These are phyloP conservation scores for Hypoxylon sp. DNA, from an alignment of 2,329 filamentous ascomycete genomes.

Conservation along the genomic window DNA sequence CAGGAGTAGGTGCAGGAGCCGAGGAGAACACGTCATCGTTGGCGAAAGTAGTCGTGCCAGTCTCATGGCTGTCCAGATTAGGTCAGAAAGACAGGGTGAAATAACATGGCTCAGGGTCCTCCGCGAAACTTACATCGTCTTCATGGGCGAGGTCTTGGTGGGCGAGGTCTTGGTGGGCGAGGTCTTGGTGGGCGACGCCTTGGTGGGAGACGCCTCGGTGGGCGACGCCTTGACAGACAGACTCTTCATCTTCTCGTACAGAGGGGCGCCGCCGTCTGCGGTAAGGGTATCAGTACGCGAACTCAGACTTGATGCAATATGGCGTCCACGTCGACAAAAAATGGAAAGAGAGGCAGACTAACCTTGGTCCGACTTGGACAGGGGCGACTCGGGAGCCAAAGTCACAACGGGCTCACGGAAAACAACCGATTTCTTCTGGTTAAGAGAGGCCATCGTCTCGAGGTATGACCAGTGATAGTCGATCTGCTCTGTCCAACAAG, in stretches of 20 bases:
- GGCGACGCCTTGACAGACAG: not conserved
- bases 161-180: no score
- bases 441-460: slow-evolving; percentile 12
- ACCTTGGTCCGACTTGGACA: slow-evolving; percentile 32
- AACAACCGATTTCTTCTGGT: slow-evolving; percentile 18
- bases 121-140: slow-evolving; percentile 2
- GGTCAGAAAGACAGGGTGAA: not conserved
- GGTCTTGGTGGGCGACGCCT: slow-evolving; percentile 6
- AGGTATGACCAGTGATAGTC: not conserved
- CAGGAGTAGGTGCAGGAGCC: not conserved
- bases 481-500: not conserved
- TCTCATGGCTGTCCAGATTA: slow-evolving; percentile 1
- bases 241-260: not conserved
- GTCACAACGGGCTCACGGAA: not conserved
- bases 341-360: slow-evolving; percentile 1
- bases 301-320: not conserved
- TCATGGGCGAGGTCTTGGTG: no score
- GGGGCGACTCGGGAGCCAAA: slow-evolving; percentile 3
- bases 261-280: slow-evolving; percentile 25
- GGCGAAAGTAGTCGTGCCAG: not conserved
- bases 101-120: not conserved
- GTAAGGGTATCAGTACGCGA: slow-evolving; percentile 6
- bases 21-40: slow-evolving; percentile 17
- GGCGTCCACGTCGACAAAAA: not conserved
- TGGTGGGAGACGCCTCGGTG: no score